These are phyloP conservation scores for Cutaneotrichosporon sp. DNA, from an alignment of 1,284 basidiomycete species.

Conservation along the genomic window DNA sequence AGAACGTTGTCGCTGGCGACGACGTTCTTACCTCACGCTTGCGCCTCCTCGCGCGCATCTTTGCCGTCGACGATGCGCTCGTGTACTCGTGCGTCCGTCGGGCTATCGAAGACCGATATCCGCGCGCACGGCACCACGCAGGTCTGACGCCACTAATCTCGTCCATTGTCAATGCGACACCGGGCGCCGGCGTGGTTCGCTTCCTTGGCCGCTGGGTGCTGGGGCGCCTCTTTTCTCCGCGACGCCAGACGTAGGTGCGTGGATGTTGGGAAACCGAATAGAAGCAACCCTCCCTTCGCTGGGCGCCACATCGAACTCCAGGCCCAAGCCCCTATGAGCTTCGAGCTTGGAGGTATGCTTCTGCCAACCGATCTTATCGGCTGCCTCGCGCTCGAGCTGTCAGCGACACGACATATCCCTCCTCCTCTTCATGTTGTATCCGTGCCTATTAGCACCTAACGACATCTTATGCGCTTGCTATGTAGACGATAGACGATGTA, in stretches of 20 bases:
- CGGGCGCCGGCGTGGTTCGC: constrained; percentile 33
- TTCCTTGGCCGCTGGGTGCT: constrained; percentile 38
- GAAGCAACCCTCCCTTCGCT: not conserved
- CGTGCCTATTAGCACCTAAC: too few species aligned
- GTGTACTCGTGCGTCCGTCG: constrained; percentile 45
- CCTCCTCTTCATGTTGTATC: too few species aligned
- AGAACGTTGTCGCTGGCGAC: not conserved
- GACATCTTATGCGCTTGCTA: too few species aligned
- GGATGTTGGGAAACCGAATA: not conserved
- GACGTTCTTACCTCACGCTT: constrained; percentile 29
- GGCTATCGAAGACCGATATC: constrained; percentile 47
- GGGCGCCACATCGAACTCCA: not conserved
- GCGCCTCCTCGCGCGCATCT: constrained; percentile 36
- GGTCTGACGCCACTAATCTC: constrained; percentile 37
- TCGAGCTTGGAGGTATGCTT: not conserved
- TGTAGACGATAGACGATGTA: too few species aligned
- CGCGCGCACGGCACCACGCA: constrained; percentile 39
- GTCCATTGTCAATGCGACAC: constrained; percentile 32
- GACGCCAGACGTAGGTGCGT: not conserved
- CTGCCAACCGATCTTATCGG: too few species aligned
- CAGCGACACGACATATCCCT: too few species aligned
- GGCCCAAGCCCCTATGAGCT: too few species aligned
- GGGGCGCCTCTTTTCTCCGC: constrained; percentile 32
- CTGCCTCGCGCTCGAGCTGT: too few species aligned
- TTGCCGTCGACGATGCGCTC: constrained; percentile 48